Base-by-base conservation (phyloP, 1,139 yeast genomes). In the Geotrichum australiense region DNA sequence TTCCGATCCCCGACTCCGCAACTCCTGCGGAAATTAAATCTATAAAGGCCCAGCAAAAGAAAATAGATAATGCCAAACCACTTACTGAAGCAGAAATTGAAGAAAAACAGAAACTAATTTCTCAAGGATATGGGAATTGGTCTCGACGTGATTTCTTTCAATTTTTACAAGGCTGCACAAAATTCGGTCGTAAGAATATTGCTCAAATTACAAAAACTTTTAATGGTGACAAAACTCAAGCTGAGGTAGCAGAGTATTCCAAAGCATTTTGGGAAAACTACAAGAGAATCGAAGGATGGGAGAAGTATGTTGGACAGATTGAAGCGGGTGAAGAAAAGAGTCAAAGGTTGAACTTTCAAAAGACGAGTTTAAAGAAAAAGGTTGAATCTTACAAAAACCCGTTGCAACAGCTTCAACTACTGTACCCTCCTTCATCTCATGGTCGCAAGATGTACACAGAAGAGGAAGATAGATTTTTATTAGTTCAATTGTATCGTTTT, bases 141-240 rank as follows among this genome's bases (percentile, higher is more conserved):
- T 73, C 86, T 5, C 75, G 89, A 58, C 74, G 97, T 47, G 98
- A 91, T 57, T 86, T 91, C 58, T 76, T 91, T 36, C 80, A 82
- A 48, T 89, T 85, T 53, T 71, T 91, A 34, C 94, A 83, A 53
- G 79, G 82, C 3, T 73, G 81, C 54, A 94, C 93, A 2, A 82
- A 78, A 51, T 77, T 71, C 59, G 98, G 98, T 0, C 74, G 94
- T 35, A 67, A 73, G 11, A 71, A 76, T 39, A 68, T 69, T 48
- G 67, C 65, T n/a, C 68, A 68, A 29, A 85, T 91, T 38, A 75
- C 93, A 0, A 62, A 68, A 29, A 77, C 79, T 18, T 52, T 57
- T 20, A 86, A 83, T 18, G 33, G 32, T n/a, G 78, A 77, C 41
- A 84, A 85, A 57, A 68, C 80, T 0, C 64, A 63, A 1, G 80